Evolutionary conservation across 768 basidiomycete species (phyloP), one percentile per base, ranked within the genome.

Genomic region (Holtermanniella nyarrowii): DNA sequence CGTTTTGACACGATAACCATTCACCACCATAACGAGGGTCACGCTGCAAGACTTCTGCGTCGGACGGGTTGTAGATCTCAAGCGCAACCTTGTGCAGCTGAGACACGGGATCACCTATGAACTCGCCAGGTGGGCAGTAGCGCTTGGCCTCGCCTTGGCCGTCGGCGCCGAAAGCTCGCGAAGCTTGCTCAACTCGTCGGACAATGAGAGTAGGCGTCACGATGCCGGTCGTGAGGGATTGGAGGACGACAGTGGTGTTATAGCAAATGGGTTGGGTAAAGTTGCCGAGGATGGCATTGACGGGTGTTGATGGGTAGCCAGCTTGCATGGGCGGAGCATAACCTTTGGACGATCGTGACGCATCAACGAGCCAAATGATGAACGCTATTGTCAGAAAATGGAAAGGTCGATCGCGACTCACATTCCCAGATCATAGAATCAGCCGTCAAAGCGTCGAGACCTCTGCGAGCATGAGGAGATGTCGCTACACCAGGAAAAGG

Each of bases 291-390:
- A 73, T 46, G 4, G 85, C 76, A 46, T 93, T 88, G 4, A 87
- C 88, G 12, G 88, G 85, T 22, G 91, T 88, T 26, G 87, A 86
- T 0, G 93, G 93, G 70, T 88, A 96, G 58, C 88, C 89, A 0
- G 84, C 81, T 49, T 88, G 85, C 0, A 82, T 85, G 3, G 86
- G 84, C 14, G 86, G 85, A 0, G 85, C 84, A 3, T 84, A 82
- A 4, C 85, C 59, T 24, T 83, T 83, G 18, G 80, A 77, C 18
- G 88, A 85, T 65, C 84, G 85, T 12, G 81, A 83, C 56, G 89
- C 86, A 70, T 96, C 90, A 56, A 95, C 90, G 56, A 95, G 89
- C 76, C 95, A 97, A 79, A 96, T 87, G 63, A 96, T 82, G 73
- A 95, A 96, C 0, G 89, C 61, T 59, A 37, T 11, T 22, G 22